phyloP scores from a whole-genome alignment of 2,329 filamentous ascomycete genomes.

The Ilyonectria mors-panacis region DNA sequence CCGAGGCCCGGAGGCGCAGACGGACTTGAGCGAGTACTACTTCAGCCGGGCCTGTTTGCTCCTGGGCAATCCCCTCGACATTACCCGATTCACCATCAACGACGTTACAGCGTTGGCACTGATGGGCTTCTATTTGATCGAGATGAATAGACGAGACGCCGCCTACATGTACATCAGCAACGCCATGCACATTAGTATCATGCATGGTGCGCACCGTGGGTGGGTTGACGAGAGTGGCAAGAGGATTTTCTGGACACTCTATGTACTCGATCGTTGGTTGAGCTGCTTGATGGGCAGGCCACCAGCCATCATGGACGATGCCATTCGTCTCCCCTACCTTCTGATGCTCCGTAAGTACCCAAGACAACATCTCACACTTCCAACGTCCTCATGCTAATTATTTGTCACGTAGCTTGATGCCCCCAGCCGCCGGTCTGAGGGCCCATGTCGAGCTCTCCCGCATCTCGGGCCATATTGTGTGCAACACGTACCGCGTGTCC shows the following conservation, averaged over 20 bases:
- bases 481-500: slow-evolving; percentile 61
- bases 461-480: slow-evolving; percentile 64
- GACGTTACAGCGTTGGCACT: slow-evolving; percentile 62
- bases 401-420: slow-evolving; percentile 54
- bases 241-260: slow-evolving; percentile 67
- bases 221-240: slow-evolving; percentile 61
- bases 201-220: slow-evolving; percentile 64
- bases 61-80: slow-evolving; percentile 64
- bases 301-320: slow-evolving; percentile 62
- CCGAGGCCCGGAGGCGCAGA: slow-evolving; percentile 39
- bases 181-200: slow-evolving; percentile 64
- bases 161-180: slow-evolving; percentile 64
- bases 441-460: slow-evolving; percentile 63
- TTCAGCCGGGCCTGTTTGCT: slow-evolving; percentile 61
- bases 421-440: slow-evolving; percentile 59
- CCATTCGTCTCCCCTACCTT: slow-evolving; percentile 60
- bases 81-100: slow-evolving; percentile 56
- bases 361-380: not conserved
- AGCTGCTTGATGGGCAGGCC: slow-evolving; percentile 66
- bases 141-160: slow-evolving; percentile 64
- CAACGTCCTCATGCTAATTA: slow-evolving; percentile 5
- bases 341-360: slow-evolving; percentile 57
- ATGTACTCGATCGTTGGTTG: slow-evolving; percentile 64
- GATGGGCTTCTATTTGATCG: slow-evolving; percentile 65
- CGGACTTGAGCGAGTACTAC: slow-evolving; percentile 58